Evolutionary conservation across 495 filamentous ascomycete species (phyloP), one percentile per base, ranked within the genome.

Genomic region (Aspergillus haitiensis): DNA sequence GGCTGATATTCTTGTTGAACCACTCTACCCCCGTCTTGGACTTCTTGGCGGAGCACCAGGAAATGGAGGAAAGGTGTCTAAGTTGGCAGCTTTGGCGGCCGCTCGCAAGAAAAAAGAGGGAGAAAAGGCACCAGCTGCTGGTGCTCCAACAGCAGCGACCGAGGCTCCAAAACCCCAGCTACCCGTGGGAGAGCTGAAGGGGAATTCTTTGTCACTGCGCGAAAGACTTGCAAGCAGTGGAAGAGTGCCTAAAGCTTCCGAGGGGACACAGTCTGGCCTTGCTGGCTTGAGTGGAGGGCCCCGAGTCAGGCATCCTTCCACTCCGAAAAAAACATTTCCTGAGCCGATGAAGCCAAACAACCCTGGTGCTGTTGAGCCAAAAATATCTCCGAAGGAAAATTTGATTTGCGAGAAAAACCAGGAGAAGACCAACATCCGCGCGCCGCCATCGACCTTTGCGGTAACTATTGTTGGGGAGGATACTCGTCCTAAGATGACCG

Each of bases 61-160:
- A n/a, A 65, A 54, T 49, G 73, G 69, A 8, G 78, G 74, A 6
- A 96, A 95, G 66, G 81, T 88, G 67, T 96, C 93, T 10, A 98
- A 97, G 68, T 78, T 98, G 33, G 92, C 94, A 59, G 87, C 88
- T 44, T 78, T 98, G 16, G 93, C 93, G 58, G 92, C 91, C n/a
- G 86, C 88, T 18, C 84, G 92, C 51, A 95, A 93, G 75, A 92
- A 91, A 72, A 86, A 88, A 49, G 88, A 90, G 40, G 72, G 70
- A 8, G 86, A 87, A 9, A 86, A 87, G 67, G 76, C 77, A 50
- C 58, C 69, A 9, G 63, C 68, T 21, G 55, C 71, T 9, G 21
- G 21, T 27, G 21, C 57, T n/a, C 37, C 69, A 4, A 56, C 53
- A 9, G 21, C 60, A n/a, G 39, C 36, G 13, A 16, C 37, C 13